Evolutionary conservation across 2,329 filamentous ascomycete genomes (phyloP), one percentile per base, ranked within the genome.

Genomic region (Aspergillus sp.): DNA sequence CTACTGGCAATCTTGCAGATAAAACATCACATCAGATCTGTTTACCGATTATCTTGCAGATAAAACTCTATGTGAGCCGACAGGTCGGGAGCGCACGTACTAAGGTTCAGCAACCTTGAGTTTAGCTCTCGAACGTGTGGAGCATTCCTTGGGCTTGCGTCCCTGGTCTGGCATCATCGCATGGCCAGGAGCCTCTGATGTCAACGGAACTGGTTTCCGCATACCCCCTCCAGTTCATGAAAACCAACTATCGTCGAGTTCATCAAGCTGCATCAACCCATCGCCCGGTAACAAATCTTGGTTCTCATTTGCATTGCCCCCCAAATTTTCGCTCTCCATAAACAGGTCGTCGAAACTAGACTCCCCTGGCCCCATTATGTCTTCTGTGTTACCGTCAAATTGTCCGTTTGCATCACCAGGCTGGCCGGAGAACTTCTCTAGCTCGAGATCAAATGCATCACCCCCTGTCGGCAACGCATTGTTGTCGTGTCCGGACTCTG

Each of bases 301-400:
- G 49, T 74, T 70, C 2, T 68, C 70, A 27, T 57, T 57, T 0
- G 63, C 68, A 6, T 70, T 71, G 2, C 66, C 70, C 8, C 67
- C 74, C 43, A 74, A 64, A 56, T 73, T 71, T 3, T 74, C 75
- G 25, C 64, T 73, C 23, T 76, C 76, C 64, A 77, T 70, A 57
- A 78, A 76, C n/a, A 77, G 57, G 52, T 78, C 74, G 55, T 79
- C 77, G 56, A 80, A 79, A 58, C 71, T 77, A 17, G 77, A 79
- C 61, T 76, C 73, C 14, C 73, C 75, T 6, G 72, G 74, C 2
- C 65, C 72, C 64, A 77, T 73, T 23, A 73, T 63, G 61, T 74
- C 70, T 11, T 73, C 73, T 23, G 65, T 66, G 17, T 63, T 66
- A 14, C 60, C 67, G 14, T 64, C 62, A 31, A 58, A 56, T 37